Conservation (phyloP, 352 stramenopile genomes). For the Globisporangium acanthophoron region DNA sequence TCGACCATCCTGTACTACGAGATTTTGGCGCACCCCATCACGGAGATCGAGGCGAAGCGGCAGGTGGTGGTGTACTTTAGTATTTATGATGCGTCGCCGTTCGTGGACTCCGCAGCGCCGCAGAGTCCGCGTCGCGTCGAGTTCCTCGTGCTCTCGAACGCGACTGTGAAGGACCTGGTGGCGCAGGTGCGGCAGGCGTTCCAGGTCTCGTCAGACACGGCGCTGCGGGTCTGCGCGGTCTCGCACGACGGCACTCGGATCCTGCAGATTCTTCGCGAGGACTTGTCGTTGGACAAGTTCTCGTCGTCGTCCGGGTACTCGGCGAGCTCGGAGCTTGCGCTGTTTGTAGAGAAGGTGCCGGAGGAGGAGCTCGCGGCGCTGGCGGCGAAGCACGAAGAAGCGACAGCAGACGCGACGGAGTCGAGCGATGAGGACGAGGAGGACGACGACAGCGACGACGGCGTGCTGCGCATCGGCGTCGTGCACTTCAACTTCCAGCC, state of each 20-base stretch:
- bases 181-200: constrained; percentile 40
- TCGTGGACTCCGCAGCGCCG: constrained; percentile 36
- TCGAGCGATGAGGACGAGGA: constrained; percentile 1
- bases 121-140: constrained; percentile 38
- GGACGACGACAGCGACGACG: constrained; percentile 14
- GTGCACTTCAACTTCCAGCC: constrained; percentile 74
- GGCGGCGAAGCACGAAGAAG: background rate
- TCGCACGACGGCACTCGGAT: constrained; percentile 49
- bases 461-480: constrained; percentile 50
- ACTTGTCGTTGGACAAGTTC: constrained; percentile 39
- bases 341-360: constrained; percentile 59
- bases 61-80: constrained; percentile 70
- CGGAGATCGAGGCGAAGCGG: constrained; percentile 83
- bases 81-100: constrained; percentile 41
- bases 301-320: constrained; percentile 17
- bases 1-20: constrained; percentile 74
- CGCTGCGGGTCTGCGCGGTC: constrained; percentile 58
- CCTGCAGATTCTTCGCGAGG: constrained; percentile 37
- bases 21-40: constrained; percentile 66
- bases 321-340: constrained; percentile 25
- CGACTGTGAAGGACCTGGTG: constrained; percentile 49
- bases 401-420: background rate
- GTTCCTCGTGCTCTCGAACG: constrained; percentile 51
- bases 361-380: constrained; percentile 17
- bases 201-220: constrained; percentile 25